Conservation (phyloP, 2,329 filamentous ascomycete genomes). For the Nothomitra cinnamomea region DNA sequence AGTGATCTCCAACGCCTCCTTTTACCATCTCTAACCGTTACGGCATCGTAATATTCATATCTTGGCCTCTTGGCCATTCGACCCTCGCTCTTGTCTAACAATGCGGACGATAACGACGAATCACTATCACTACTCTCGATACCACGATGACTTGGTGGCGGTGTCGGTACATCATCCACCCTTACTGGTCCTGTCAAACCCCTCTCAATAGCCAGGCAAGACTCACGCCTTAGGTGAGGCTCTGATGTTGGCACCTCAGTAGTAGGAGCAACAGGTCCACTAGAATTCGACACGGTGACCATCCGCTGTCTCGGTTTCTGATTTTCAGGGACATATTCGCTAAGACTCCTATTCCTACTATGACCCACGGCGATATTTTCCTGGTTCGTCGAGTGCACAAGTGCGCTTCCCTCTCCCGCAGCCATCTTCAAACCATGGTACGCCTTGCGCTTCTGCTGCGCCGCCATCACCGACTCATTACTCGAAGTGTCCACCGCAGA, state of each 20-base stretch:
- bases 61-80: not conserved
- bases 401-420: not conserved
- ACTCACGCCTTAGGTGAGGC: constrained; percentile 52
- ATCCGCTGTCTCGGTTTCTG: constrained; percentile 50
- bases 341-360: constrained; percentile 64
- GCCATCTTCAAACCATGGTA: constrained; percentile 7
- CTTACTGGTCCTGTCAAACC: constrained; percentile 41
- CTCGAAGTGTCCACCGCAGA: constrained; percentile 32
- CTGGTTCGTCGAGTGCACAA: not conserved
- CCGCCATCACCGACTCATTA: constrained; percentile 25
- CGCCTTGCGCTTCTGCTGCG: constrained; percentile 13
- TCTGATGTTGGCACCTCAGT: constrained; percentile 21
- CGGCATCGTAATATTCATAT: constrained; percentile 53
- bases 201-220: constrained; percentile 61
- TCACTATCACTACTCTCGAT: constrained; percentile 4
- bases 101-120: not conserved
- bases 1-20: constrained; percentile 63
- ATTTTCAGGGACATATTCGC: constrained; percentile 68
- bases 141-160: constrained; percentile 23
- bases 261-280: constrained; percentile 24
- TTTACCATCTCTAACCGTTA: constrained; percentile 49
- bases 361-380: constrained; percentile 24
- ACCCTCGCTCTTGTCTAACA: not conserved
- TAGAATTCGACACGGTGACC: constrained; percentile 50
- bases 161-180: constrained; percentile 22